phyloP scores from a whole-genome alignment of 2,329 filamentous ascomycete species.

The Fusarium lyarnte region DNA sequence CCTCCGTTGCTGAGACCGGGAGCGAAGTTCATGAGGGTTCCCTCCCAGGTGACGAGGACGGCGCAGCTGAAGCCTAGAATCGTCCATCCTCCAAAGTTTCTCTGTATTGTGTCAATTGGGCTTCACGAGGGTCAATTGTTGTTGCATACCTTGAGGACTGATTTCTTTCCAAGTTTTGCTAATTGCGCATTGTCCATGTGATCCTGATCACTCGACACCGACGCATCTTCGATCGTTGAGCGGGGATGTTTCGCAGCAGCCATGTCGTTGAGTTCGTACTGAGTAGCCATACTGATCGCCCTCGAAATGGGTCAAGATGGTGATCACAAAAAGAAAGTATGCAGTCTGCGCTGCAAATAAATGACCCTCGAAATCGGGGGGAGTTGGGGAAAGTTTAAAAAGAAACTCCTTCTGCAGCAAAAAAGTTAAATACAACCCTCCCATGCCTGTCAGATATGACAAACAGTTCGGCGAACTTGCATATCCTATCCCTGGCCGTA shows the following conservation, averaged over 20 bases:
- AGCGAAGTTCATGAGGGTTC: constrained; percentile 41
- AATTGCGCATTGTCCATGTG: constrained; percentile 36
- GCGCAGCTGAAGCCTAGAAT: constrained; percentile 43
- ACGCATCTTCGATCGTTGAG: neutral
- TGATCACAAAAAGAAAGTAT: neutral
- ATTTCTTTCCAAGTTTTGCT: constrained; percentile 17
- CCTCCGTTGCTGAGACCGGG: constrained; percentile 40
- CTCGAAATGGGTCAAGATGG: neutral
- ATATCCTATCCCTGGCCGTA: neutral
- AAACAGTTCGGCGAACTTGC: neutral
- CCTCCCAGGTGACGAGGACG: constrained; percentile 43
- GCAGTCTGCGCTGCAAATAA: neutral
- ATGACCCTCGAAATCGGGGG: neutral
- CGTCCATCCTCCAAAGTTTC: constrained; percentile 41
- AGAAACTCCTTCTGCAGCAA: neutral
- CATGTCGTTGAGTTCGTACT: constrained; percentile 16
- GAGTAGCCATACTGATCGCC: neutral
- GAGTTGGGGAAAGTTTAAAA: neutral
- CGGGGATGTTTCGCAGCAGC: constrained; percentile 8
- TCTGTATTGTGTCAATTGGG: neutral
- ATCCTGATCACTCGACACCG: constrained; percentile 26
- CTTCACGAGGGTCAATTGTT: accelerated
- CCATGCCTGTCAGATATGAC: neutral
- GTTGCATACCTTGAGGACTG: constrained; percentile 5
- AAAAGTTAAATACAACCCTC: neutral